Evolutionary conservation across 305 asterid species (phyloP).

Genomic region (Fraxinus ornus): DNA sequence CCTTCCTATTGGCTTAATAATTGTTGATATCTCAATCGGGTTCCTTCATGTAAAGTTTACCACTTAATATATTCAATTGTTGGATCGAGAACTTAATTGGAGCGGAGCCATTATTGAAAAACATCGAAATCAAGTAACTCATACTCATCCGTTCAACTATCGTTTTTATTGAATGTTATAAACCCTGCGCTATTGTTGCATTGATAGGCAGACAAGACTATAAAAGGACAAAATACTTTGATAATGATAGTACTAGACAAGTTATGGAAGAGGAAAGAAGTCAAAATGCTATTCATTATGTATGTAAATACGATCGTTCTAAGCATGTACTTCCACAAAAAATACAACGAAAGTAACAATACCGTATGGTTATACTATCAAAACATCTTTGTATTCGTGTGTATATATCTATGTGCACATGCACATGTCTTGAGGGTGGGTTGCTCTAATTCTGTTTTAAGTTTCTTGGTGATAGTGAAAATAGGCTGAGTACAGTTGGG

Average conservation of each 20-base stretch:
- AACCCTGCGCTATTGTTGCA: not conserved
- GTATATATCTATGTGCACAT: too few relatives aligned
- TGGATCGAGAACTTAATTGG: not conserved
- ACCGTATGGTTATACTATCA: too few relatives aligned
- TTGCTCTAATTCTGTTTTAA: too few relatives aligned
- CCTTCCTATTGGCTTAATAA: not conserved
- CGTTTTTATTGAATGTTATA: not conserved
- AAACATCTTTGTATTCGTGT: too few relatives aligned
- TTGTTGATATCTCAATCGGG: not conserved
- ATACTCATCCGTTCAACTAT: not conserved
- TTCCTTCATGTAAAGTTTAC: not conserved
- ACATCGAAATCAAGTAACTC: not conserved
- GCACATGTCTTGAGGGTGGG: too few relatives aligned
- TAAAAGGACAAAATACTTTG: not conserved
- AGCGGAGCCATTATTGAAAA: not conserved
- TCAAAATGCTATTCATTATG: not conserved
- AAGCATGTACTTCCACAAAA: not conserved
- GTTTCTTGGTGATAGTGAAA: too few relatives aligned
- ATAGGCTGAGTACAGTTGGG: too few relatives aligned
- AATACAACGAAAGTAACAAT: too few relatives aligned
- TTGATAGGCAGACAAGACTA: not conserved
- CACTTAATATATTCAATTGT: not conserved
- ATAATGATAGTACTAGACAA: not conserved
- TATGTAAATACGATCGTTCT: not conserved
- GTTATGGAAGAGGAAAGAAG: not conserved